Base-by-base conservation (phyloP, 2,329 filamentous ascomycete genomes). In the Calonectria pseudoreteaudii region DNA sequence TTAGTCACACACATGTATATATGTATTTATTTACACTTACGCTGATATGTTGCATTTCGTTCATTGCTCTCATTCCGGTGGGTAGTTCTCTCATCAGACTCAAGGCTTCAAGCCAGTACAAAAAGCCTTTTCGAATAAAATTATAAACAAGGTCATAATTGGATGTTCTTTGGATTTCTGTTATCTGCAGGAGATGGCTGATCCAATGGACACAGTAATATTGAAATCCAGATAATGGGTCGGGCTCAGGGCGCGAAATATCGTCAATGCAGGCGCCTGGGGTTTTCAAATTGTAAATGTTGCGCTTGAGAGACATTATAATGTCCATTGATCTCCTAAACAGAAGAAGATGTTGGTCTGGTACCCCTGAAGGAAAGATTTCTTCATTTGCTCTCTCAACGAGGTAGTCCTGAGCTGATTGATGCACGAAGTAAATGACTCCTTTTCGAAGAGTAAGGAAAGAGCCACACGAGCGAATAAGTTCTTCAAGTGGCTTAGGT, bases 21-120 rank as follows among this genome's bases (percentile, higher is more conserved):
- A n/a, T n/a, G n/a, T n/a, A 11, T 20, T 23, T 38, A 5, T 53
- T 23, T 26, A 9, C 1, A 20, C 3, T 56, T 58, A 44, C 38
- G 8, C 23, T 13, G 4, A 68, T 18, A 4, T 58, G 10, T 34
- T 58, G 41, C 4, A 65, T 28, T n/a, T 49, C 31, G 26, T 49
- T 9, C 16, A 65, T 34, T 18, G 16, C 60, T 20, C n/a, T 49
- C 13, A 2, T 1, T n/a, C 53, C 74, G 0, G 44, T n/a, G 0
- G 30, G 14, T 10, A 70, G 7, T 82, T 73, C 44, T 75, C 72
- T 13, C 70, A 85, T 73, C 4, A 86, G 80, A 56, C 84, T 84
- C 2, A 88, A 80, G 41, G 84, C 82, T 71, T 88, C 86, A 4
- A 89, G 77, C 86, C 85, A 88, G 69, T 87, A 81, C 1, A 88